These are phyloP conservation scores for Eremomyces bilateralis DNA, from an alignment of 495 filamentous ascomycete genomes.

Conservation along the genomic window DNA sequence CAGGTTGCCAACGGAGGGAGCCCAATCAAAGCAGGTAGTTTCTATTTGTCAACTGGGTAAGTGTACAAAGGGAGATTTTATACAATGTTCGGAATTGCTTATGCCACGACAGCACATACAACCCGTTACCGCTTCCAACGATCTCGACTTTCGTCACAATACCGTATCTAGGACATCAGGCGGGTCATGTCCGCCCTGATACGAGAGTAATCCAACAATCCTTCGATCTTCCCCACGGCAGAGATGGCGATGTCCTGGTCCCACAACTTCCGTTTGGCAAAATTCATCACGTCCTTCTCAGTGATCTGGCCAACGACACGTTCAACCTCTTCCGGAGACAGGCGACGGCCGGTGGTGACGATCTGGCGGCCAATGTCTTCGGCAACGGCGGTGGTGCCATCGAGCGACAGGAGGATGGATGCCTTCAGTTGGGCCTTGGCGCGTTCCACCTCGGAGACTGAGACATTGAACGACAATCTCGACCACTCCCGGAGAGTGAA, in stretches of 20 bases:
- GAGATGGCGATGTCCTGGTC: constrained; percentile 89
- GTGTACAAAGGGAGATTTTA: too few species aligned
- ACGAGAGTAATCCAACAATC: constrained; percentile 69
- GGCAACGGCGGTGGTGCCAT: constrained; percentile 89
- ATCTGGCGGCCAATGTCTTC: constrained; percentile 98
- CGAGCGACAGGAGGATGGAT: constrained; percentile 84
- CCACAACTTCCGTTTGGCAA: constrained; percentile 80
- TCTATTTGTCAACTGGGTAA: too few species aligned
- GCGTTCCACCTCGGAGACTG: constrained; percentile 80
- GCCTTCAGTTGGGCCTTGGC: constrained; percentile 99
- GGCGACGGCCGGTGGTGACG: constrained; percentile 83
- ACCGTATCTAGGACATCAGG: constrained; percentile 37
- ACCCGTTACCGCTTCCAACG: too few species aligned
- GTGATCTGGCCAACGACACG: constrained; percentile 66
- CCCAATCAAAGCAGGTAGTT: too few species aligned
- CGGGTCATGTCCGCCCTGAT: constrained; percentile 79
- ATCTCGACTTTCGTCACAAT: too few species aligned
- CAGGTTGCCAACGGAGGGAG: too few species aligned
- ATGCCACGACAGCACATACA: too few species aligned
- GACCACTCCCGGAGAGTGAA: constrained; percentile 98
- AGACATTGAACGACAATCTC: constrained; percentile 68
- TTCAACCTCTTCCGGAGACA: constrained; percentile 87
- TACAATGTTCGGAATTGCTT: too few species aligned
- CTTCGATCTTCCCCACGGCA: constrained; percentile 84
- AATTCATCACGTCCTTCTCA: constrained; percentile 92